Conservation (phyloP, 148 eudicot species). For the Fagopyrum tataricum region DNA sequence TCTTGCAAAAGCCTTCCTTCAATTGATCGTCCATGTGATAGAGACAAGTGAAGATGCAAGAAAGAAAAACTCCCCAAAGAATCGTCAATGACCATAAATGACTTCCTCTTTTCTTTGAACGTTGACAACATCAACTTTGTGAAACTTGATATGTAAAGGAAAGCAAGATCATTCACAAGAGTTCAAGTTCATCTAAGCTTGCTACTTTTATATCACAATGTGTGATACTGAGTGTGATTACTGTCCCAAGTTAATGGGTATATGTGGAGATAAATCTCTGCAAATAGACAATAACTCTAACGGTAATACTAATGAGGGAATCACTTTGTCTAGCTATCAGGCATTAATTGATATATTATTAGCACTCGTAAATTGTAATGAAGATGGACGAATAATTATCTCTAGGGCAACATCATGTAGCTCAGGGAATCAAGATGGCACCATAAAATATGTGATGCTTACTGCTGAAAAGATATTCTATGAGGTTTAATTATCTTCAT, state of each 20-base stretch:
- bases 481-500: slow-evolving; percentile 48
- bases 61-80: slow-evolving; percentile 30
- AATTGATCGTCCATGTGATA: slow-evolving; percentile 31
- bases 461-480: slow-evolving; percentile 82
- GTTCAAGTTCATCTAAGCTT: background rate
- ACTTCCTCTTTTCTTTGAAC: slow-evolving; percentile 75
- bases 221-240: slow-evolving; percentile 6
- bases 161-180: slow-evolving; percentile 86
- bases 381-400: slow-evolving; percentile 75
- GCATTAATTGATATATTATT: slow-evolving; percentile 59
- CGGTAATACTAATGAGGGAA: slow-evolving; percentile 43
- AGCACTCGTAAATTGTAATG: slow-evolving; percentile 66
- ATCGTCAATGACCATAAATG: slow-evolving; percentile 67
- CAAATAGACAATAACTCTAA: slow-evolving; percentile 26
- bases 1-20: slow-evolving; percentile 61
- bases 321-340: slow-evolving; percentile 65
- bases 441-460: slow-evolving; percentile 90
- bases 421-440: slow-evolving; percentile 46
- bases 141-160: slow-evolving; percentile 73
- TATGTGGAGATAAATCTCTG: slow-evolving; percentile 57
- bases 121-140: slow-evolving; percentile 93
- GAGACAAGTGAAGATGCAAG: slow-evolving; percentile 12
- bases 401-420: slow-evolving; percentile 36
- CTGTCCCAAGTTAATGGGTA: slow-evolving; percentile 82
- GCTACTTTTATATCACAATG: background rate